Evolutionary conservation across 2,329 filamentous ascomycete species (phyloP), one percentile per base, ranked within the genome.

Genomic region (Neonectria faginata): DNA sequence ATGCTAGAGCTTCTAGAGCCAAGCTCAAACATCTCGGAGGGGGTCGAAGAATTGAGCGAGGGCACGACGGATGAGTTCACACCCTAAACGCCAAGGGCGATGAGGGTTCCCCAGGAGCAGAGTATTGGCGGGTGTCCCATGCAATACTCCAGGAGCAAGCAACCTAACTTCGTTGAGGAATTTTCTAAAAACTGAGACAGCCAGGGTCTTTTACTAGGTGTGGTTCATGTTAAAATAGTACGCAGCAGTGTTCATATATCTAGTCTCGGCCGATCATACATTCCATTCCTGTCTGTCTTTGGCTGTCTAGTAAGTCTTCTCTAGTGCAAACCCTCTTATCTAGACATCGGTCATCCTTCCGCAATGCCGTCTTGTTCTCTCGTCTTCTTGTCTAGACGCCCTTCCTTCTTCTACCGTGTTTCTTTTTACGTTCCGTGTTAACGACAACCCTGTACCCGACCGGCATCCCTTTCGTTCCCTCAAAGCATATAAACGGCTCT

Each of bases 391-490:
- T 39, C 14, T n/a, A 39, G 36, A 39, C 33, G 33, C 36, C 6
- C 14, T n/a, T 39, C 14, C 5, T n/a, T 39, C 36, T 3, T 39
- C 36, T 39, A n/a, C 29, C 48, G 10, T 51, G n/a, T 51, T 51
- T 51, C 48, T 33, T 51, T 51, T 33, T 18, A 51, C 12, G 48
- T 51, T 31, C 48, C 29, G 29, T 6, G 31, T 33, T 33, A 31
- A 36, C 48, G 5, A 51, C 11, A 33, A 33, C 47, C 25, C 25
- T 50, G 6, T 31, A 20, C n/a, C 47, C 29, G 14, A 16, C 48
- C 29, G 11, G 10, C 22, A 22, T 6, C n/a, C 48, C 18, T 14
- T 20, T 14, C 47, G 1, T 18, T 50, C 29, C 10, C 11, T 51
- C 44, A 27, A n/a, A 33, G 9, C 22, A 33, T 51, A n/a, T 31